Evolutionary conservation across 192 early-diverging fungal genomes (phyloP).

Genomic region (Podila minutissima): DNA sequence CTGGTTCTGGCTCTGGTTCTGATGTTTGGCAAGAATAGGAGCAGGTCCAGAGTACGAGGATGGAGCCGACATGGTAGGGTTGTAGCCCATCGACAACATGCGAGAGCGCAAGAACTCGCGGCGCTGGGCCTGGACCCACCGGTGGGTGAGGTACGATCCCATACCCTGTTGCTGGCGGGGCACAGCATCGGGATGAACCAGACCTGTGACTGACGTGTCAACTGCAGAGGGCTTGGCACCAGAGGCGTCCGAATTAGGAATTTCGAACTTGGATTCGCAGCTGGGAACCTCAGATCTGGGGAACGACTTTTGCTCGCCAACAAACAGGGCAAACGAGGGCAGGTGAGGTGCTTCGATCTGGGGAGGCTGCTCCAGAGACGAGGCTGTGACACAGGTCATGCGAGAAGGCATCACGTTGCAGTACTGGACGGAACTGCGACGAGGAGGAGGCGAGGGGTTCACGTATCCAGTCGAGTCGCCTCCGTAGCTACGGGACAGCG

Average conservation of each 20-base stretch:
- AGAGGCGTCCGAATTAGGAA: slow-evolving; percentile 10
- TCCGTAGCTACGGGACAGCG: not conserved
- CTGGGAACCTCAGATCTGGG: slow-evolving; percentile 2
- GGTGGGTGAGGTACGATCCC: slow-evolving; percentile 40
- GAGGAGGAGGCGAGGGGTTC: slow-evolving; percentile 1
- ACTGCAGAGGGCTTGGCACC: slow-evolving; percentile 7
- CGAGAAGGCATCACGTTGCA: slow-evolving; percentile 48
- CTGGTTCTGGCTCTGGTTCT: slow-evolving; percentile 7
- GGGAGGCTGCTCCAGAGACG: slow-evolving; percentile 36
- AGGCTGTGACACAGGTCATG: slow-evolving; percentile 50
- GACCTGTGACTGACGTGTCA: slow-evolving; percentile 12
- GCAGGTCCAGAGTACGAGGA: no score
- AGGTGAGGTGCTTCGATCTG: slow-evolving; percentile 12
- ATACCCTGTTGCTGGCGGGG: slow-evolving; percentile 48
- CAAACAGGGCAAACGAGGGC: slow-evolving; percentile 41
- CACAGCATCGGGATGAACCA: slow-evolving; percentile 21
- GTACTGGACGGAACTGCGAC: slow-evolving; percentile 49
- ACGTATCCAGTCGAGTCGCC: not conserved
- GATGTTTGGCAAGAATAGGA: not conserved
- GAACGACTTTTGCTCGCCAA: slow-evolving; percentile 24
- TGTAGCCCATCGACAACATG: slow-evolving; percentile 37
- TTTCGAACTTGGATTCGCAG: slow-evolving; percentile 28
- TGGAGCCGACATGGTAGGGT: not conserved
- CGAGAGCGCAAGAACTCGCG: slow-evolving; percentile 43
- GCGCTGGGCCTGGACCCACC: slow-evolving; percentile 46